Conservation (phyloP, 805 yeast genomes). For the Myxozyma monticola region DNA sequence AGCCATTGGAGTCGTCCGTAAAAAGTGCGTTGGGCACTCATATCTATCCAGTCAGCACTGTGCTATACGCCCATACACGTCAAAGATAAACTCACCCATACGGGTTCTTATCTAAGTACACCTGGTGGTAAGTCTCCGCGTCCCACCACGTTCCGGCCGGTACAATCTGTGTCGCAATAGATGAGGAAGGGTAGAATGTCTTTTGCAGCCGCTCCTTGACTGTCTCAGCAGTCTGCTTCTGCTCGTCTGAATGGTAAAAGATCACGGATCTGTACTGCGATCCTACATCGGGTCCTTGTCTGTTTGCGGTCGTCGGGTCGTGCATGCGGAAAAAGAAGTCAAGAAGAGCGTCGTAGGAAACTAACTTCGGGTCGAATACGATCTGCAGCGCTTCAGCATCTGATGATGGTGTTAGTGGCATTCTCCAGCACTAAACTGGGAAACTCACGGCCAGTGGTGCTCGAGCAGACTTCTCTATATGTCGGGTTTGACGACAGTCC, state of each 20-base stretch:
- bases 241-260: constrained; percentile 59
- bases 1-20: constrained; percentile 61
- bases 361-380: constrained; percentile 69
- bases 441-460: constrained; percentile 56
- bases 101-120: constrained; percentile 77
- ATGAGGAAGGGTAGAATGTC: constrained; percentile 67
- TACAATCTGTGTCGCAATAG: constrained; percentile 68
- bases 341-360: constrained; percentile 60
- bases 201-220: constrained; percentile 59
- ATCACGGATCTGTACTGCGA: constrained; percentile 88
- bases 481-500: constrained; percentile 58
- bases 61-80: not conserved
- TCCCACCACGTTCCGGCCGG: constrained; percentile 74
- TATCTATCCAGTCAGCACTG: constrained; percentile 36
- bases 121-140: constrained; percentile 95
- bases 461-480: constrained; percentile 73
- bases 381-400: constrained; percentile 83
- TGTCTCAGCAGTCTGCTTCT: constrained; percentile 46
- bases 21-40: constrained; percentile 84
- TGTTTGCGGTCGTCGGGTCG: constrained; percentile 83
- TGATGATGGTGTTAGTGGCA: not conserved
- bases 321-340: constrained; percentile 89
- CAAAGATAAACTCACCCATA: constrained; percentile 50
- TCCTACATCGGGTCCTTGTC: constrained; percentile 88
- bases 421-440: not conserved